Base-by-base conservation (phyloP, 352 stramenopile genomes). In the Phytophthora uliginosa region DNA sequence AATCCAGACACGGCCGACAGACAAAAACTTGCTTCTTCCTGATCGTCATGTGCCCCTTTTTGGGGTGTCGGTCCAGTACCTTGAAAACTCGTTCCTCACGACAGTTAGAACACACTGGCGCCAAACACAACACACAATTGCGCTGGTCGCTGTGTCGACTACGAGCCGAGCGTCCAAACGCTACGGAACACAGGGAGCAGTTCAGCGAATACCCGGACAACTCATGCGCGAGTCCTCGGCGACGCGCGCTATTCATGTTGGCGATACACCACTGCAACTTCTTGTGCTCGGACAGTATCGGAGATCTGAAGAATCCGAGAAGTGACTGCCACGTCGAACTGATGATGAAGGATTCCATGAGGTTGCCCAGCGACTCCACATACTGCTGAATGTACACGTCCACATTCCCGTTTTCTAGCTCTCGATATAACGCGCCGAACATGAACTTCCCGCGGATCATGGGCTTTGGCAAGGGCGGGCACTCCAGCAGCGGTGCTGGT, bases 361-460 rank as follows among this genome's bases (percentile, higher is more conserved):
- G 26, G 24, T 66, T 73, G 28, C 74, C 71, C 22, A 74, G 59
- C 3, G 71, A 47, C 40, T 84, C 74, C 8, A 82, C 53, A 36
- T 81, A 81, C 51, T 75, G 66, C 31, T 81, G 75, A 13, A 82
- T 67, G 40, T 79, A 81, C 22, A 82, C 66, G 45, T 84, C 77
- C 42, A 81, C 77, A 42, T 34, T 63, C 1, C 73, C 73, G 42
- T 78, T 66, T 63, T 71, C 61, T 48, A 69, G 59, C 53, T 83
- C 50, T 47, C 70, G 68, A 75, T 76, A 83, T n/a, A 83, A 47
- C 7, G 59, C 59, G 17, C 76, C 76, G 56, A 77, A 69, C 72
- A 82, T 75, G 33, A 79, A 76, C 22, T 79, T 79, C 12, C 61
- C 71, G 3, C 76, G 75, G 62, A 79, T 78, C 59, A 82, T 69